A percentile compares a stretch with the other conserved stretches of the same genome.
Evolutionary conservation across 768 basidiomycete genomes (phyloP).

Genomic region (Psilocybe cyanescens): DNA sequence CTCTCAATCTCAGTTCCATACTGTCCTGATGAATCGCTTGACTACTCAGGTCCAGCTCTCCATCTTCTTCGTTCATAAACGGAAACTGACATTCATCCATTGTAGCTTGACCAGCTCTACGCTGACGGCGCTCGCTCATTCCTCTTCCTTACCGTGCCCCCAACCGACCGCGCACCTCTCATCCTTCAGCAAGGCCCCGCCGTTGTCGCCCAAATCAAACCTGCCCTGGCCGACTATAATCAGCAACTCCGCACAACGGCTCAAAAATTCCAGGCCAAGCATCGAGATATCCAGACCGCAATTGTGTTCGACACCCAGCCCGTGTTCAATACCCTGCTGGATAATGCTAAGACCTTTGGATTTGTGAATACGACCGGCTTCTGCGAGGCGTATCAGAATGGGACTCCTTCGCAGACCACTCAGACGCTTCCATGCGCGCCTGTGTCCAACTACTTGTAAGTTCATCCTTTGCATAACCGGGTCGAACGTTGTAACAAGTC

Average conservation of each 20-base stretch:
- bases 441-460: conserved; percentile 69
- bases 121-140: conserved; percentile 58
- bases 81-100: conserved; percentile 1
- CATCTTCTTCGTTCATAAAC: not conserved
- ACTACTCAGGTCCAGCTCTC: conserved; percentile 31
- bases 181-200: conserved; percentile 40
- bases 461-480: conserved; percentile 5
- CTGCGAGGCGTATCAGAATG: conserved; percentile 62
- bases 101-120: conserved; percentile 52
- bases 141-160: conserved; percentile 66
- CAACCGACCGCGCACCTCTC: conserved; percentile 58
- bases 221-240: conserved; percentile 54
- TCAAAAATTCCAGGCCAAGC: conserved; percentile 40
- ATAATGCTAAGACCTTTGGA: conserved; percentile 54
- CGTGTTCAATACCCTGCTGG: conserved; percentile 60
- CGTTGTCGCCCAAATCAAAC: conserved; percentile 37
- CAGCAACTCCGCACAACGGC: conserved; percentile 42
- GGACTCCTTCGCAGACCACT: conserved; percentile 54
- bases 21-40: conserved; percentile 36
- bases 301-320: conserved; percentile 59
- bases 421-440: conserved; percentile 63
- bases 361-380: conserved; percentile 64
- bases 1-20: conserved; percentile 37
- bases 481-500: not conserved
- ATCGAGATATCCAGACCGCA: conserved; percentile 47